A percentile compares a stretch with the other conserved stretches of the same genome.
Conservation (phyloP, 805 yeast genomes). For the Suhomyces sp. region DNA sequence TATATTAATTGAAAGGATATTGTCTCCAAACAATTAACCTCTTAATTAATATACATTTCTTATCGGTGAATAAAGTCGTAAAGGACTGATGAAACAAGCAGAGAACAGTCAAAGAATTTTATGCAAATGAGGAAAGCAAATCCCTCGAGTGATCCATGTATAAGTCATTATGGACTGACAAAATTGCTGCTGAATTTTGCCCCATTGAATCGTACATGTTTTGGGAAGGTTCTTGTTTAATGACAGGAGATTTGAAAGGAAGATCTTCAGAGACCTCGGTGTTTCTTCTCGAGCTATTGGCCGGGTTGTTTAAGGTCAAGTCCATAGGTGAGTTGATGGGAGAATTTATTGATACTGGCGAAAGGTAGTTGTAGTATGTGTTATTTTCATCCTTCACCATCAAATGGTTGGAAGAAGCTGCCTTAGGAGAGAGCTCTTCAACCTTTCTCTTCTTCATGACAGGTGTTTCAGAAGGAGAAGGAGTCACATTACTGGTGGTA, state of each 20-base stretch:
- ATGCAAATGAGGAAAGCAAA: not conserved
- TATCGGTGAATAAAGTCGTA: not conserved
- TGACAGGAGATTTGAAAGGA: not conserved
- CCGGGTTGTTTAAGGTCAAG: slow-evolving; percentile 24
- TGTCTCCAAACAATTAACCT: slow-evolving; percentile 10
- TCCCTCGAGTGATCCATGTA: not conserved
- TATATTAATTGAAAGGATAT: slow-evolving; percentile 17
- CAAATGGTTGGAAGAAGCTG: not conserved
- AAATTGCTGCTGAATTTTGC: slow-evolving; percentile 49
- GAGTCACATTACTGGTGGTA: not conserved
- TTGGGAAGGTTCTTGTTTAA: not conserved
- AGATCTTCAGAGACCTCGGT: not conserved
- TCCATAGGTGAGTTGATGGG: slow-evolving; percentile 40
- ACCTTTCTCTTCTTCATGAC: slow-evolving; percentile 13
- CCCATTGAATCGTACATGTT: slow-evolving; percentile 30
- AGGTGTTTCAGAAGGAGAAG: not conserved
- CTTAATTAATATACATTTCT: slow-evolving; percentile 21
- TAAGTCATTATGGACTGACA: slow-evolving; percentile 17
- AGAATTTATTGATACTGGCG: slow-evolving; percentile 43
- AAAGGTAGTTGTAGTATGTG: slow-evolving; percentile 33
- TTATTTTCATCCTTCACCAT: slow-evolving; percentile 2
- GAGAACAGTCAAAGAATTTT: slow-evolving; percentile 20
- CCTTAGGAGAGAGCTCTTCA: slow-evolving; percentile 1
- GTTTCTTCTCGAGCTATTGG: slow-evolving; percentile 1
- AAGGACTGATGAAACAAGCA: slow-evolving; percentile 22